Evolutionary conservation across 768 basidiomycete genomes (phyloP), one percentile per base, ranked within the genome.

Genomic region (Auriscalpium microsporum): DNA sequence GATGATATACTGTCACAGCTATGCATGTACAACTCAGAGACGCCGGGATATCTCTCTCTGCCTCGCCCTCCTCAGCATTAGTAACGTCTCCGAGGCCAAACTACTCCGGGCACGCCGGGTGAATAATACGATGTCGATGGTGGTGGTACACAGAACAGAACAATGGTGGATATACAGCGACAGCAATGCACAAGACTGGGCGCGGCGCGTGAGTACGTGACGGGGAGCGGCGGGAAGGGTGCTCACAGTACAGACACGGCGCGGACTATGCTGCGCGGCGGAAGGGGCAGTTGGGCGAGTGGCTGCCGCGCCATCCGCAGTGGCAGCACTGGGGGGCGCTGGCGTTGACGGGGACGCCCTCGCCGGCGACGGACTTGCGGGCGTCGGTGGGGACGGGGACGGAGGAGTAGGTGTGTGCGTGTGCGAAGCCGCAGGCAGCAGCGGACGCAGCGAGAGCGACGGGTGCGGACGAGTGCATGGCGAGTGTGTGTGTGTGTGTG

Each of bases 291-390:
- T 69, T 72, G 47, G 79, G 76, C 13, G 77, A 63, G 57, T 75
- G 74, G 8, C 70, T 58, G 42, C 82, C 83, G 63, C 84, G 81
- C 71, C 73, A 81, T 55, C 83, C 83, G 58, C 84, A 86, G 64
- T 84, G 82, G 72, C 82, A 84, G 68, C 84, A 86, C 65, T 85
- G 83, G 52, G 84, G 82, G 10, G 79, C 73, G 70, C 78, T 80
- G 62, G 72, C 69, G 71, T 80, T 71, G 53, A 74, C 62, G 36
- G 71, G 66, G 16, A 68, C 54, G 58, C 56, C 53, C 50, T 67
- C 57, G 58, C 64, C 64, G n/a, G 63, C 63, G 37, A 57, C 56
- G 11, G 63, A 57, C 50, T 59, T 56, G 46, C 64, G 61, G 58
- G 57, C 35, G 37, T 8, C 38, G 54, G n/a, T 3, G 45, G 52